These are phyloP conservation scores for Macadamia integrifolia DNA, from an alignment of 164 flowering plant genomes.

Conservation along the genomic window DNA sequence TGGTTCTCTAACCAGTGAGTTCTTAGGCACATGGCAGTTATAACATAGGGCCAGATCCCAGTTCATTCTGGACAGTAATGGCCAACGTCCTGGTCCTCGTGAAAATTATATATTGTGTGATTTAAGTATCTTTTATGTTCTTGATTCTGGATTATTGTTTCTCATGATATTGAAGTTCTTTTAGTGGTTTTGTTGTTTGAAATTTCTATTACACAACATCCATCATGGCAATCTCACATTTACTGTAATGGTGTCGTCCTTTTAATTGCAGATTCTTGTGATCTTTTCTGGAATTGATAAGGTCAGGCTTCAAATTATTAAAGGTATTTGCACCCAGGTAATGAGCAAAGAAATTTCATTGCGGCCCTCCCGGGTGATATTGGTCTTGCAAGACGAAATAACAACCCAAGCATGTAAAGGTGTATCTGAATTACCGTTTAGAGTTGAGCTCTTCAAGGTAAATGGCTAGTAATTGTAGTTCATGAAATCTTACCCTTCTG, in stretches of 20 bases:
- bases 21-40: too few species aligned
- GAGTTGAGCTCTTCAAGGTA: constrained; percentile 24
- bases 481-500: not conserved
- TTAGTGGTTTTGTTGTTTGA: not conserved
- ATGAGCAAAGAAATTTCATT: constrained; percentile 8
- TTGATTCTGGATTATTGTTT: too few species aligned
- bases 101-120: too few species aligned
- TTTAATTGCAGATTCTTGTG: constrained; percentile 31
- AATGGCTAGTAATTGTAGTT: not conserved
- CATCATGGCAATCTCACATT: not conserved
- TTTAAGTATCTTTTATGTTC: too few species aligned
- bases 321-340: constrained; percentile 11
- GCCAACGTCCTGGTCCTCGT: too few species aligned
- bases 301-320: constrained; percentile 12
- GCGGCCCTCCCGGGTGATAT: constrained; percentile 21
- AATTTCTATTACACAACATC: not conserved
- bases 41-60: too few species aligned
- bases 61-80: too few species aligned
- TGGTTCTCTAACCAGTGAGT: too few species aligned
- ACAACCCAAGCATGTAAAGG: constrained; percentile 26
- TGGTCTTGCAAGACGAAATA: constrained; percentile 30
- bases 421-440: constrained; percentile 6
- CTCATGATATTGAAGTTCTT: too few species aligned
- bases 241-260: not conserved
- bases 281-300: constrained; percentile 26